Base-by-base conservation (phyloP, 116 monocot genomes). In the Trichopus zeylanicus region DNA sequence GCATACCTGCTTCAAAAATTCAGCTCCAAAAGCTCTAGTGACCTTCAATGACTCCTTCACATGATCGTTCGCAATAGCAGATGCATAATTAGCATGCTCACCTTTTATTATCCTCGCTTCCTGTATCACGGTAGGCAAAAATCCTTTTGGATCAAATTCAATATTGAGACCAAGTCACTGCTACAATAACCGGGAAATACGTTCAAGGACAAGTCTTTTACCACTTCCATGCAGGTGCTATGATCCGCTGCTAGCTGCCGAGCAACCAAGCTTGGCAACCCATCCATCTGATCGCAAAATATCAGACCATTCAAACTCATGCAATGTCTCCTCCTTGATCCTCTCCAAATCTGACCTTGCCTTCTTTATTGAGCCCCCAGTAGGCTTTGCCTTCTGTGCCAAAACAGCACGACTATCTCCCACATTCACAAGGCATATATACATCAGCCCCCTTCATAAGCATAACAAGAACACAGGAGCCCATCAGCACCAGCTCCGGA, bases 191-290 rank as follows among this genome's bases (percentile, higher is more conserved):
- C 31, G 10, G 7, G 6, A 25, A 32, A 31, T 4, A 57, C 27
- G 18, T 0, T 8, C 16, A 18, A 26, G 11, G 15, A 27, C 38
- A 11, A 28, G 5, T 46, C 42, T 29, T 23, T 53, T 25, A 91
- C 98, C 85, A 88, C 80, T 68, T 73, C 58, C 2, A 78, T 58
- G 31, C 78, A 60, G 48, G 98, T 98, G 57, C 88, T 88, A 48
- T 98, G 98, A 59, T 98, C 91, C 57, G 75, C 47, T 21, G 85
- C 88, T 3, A 98, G 80, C 69, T 98, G 91, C 52, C 73, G 33
- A 3, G 98, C 81, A 3, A 38, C 56, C 60, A 86, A 77, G 21
- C 53, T 39, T 4, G 71, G 70, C 29, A 48, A 18, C 24, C 65
- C 74, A 57, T 78, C 65, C n/a, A 18, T n/a, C 27, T 39, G 6